These are phyloP conservation scores for Phialophora chinensis DNA, from an alignment of 2,329 filamentous ascomycete species.

Conservation along the genomic window DNA sequence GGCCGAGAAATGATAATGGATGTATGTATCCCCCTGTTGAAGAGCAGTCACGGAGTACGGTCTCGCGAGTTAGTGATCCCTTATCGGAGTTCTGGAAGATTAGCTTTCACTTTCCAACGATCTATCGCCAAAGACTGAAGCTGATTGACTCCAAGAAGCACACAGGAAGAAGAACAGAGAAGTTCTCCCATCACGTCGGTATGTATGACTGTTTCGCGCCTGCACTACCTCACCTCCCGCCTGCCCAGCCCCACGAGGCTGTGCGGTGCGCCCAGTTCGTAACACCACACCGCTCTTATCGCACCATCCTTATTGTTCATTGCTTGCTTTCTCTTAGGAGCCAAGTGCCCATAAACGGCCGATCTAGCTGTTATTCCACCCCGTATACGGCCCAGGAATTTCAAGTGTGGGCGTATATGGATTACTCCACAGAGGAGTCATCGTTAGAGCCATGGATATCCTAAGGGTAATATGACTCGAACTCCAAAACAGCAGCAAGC, in stretches of 20 bases:
- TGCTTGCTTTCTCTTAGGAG: neutral
- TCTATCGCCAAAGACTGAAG: too few relatives aligned
- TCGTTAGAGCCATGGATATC: neutral
- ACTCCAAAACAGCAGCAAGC: neutral
- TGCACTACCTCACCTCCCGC: neutral
- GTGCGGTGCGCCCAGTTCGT: neutral
- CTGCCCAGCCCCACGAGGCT: neutral
- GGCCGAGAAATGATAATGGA: too few relatives aligned
- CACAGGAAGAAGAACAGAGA: neutral
- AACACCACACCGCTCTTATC: neutral
- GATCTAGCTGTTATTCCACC: neutral
- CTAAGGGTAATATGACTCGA: neutral
- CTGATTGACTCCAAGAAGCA: neutral
- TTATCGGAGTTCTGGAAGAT: too few relatives aligned
- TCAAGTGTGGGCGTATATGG: neutral
- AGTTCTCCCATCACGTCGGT: neutral
- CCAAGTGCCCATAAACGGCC: neutral
- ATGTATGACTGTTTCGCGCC: neutral
- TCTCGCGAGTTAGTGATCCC: too few relatives aligned
- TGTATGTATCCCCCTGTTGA: too few relatives aligned
- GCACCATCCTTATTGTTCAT: neutral
- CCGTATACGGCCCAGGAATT: neutral
- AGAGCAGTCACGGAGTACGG: too few relatives aligned
- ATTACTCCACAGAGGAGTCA: neutral
- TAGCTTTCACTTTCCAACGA: too few relatives aligned